phyloP scores from a whole-genome alignment of 352 stramenopile genomes.

The Globisporangium orthogonon region DNA sequence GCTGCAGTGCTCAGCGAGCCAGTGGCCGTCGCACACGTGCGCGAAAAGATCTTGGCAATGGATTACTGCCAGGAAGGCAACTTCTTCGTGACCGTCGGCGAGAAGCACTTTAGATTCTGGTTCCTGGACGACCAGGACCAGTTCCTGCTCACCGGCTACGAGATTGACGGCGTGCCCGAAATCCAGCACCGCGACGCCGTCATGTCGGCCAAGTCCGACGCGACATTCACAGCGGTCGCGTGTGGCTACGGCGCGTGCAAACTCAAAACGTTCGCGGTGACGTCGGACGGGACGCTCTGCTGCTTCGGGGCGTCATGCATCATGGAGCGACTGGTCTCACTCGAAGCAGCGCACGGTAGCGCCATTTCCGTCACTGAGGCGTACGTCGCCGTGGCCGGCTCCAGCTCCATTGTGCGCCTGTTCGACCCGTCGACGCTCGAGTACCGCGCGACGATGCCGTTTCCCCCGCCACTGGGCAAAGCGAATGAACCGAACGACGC shows the following conservation, averaged over 20 bases:
- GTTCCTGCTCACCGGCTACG: constrained; percentile 48
- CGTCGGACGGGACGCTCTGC: constrained; percentile 64
- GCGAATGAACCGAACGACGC: constrained; percentile 18
- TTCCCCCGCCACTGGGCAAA: constrained; percentile 59
- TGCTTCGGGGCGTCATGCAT: constrained; percentile 68
- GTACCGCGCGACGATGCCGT: constrained; percentile 68
- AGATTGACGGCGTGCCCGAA: constrained; percentile 50
- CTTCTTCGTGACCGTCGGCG: constrained; percentile 79
- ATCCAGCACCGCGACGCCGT: constrained; percentile 51
- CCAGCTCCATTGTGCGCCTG: constrained; percentile 56
- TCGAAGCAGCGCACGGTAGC: constrained; percentile 53
- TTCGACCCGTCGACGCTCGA: constrained; percentile 72
- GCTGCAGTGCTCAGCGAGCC: constrained; percentile 25
- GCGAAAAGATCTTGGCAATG: constrained; percentile 66
- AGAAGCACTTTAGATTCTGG: constrained; percentile 84
- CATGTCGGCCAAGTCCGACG: constrained; percentile 51
- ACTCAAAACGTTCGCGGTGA: constrained; percentile 71
- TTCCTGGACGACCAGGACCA: constrained; percentile 41
- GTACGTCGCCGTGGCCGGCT: constrained; percentile 61
- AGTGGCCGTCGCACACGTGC: constrained; percentile 39
- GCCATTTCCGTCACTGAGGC: constrained; percentile 69
- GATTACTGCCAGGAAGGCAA: constrained; percentile 67
- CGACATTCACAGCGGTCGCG: constrained; percentile 63
- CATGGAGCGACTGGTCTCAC: constrained; percentile 70
- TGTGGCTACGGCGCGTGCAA: constrained; percentile 47